Evolutionary conservation across 495 filamentous ascomycete genomes (phyloP).

Genomic region (Podospora pseudocomata): DNA sequence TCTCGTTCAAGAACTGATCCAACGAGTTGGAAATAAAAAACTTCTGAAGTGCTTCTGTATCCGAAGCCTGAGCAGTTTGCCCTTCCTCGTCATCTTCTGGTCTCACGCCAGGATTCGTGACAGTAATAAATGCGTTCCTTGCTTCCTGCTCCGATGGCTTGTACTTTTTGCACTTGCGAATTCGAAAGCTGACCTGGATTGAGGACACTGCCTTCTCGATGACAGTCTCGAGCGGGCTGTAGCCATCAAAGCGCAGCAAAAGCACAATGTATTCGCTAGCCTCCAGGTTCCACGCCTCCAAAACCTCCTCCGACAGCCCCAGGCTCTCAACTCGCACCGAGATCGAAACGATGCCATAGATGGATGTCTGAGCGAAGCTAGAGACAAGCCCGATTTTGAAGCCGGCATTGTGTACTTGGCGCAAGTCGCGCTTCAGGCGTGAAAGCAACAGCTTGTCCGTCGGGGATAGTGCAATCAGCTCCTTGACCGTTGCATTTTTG

Average conservation of each 20-base stretch:
- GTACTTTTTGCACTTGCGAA: slow-evolving; percentile 52
- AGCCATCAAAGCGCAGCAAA: slow-evolving; percentile 65
- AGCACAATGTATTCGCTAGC: slow-evolving; percentile 69
- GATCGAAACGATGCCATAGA: slow-evolving; percentile 54
- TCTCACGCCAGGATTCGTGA: not conserved
- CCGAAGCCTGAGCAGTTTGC: slow-evolving; percentile 6
- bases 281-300: slow-evolving; percentile 72
- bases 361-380: slow-evolving; percentile 37
- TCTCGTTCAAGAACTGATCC: slow-evolving; percentile 63
- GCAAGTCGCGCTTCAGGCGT: slow-evolving; percentile 62
- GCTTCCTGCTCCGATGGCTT: slow-evolving; percentile 54
- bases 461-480: not conserved
- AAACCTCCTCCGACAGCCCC: slow-evolving; percentile 69
- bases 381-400: slow-evolving; percentile 70
- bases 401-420: slow-evolving; percentile 57
- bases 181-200: slow-evolving; percentile 32
- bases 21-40: slow-evolving; percentile 73
- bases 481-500: not conserved
- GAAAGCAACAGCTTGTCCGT: not conserved
- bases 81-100: not conserved
- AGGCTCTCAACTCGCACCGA: slow-evolving; percentile 66
- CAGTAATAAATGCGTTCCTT: slow-evolving; percentile 47
- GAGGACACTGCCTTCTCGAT: slow-evolving; percentile 8
- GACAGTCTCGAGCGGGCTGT: slow-evolving; percentile 48
- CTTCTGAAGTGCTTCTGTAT: slow-evolving; percentile 35